Percentiles rank a stretch among this genome's conserved stretches.
Conservation (phyloP, 2,329 filamentous ascomycete genomes). For the Penicillium corylophilum region DNA sequence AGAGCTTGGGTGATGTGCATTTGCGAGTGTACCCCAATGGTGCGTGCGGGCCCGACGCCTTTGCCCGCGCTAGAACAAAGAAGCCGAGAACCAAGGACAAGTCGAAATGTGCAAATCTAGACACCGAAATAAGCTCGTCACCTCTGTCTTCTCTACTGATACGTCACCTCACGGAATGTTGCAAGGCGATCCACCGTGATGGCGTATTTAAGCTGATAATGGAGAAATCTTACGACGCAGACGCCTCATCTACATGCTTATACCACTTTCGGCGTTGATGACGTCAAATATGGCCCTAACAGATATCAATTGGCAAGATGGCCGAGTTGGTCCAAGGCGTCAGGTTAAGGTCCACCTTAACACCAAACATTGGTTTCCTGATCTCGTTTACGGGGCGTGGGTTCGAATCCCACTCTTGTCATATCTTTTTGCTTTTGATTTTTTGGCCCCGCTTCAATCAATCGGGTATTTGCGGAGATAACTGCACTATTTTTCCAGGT, state of each 20-base stretch:
- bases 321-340: constrained; percentile 35
- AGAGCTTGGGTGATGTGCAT: not conserved
- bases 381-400: constrained; percentile 22
- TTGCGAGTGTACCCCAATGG: not conserved
- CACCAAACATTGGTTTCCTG: constrained; percentile 16
- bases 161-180: constrained; percentile 5
- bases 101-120: not conserved
- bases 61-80: not conserved
- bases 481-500: no score
- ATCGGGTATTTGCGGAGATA: not conserved
- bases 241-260: not conserved
- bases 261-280: not conserved
- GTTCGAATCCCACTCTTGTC: constrained; percentile 26
- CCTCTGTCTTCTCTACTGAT: constrained; percentile 3
- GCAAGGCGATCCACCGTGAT: constrained; percentile 2
- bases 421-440: constrained; percentile 10
- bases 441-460: not conserved
- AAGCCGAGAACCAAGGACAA: not conserved
- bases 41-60: not conserved
- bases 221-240: not conserved
- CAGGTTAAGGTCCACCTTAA: constrained; percentile 34
- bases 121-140: constrained; percentile 4
- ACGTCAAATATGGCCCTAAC: not conserved
- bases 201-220: not conserved
- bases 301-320: constrained; percentile 26